A percentile compares a stretch with the other conserved stretches of the same genome.
Evolutionary conservation across 2,329 filamentous ascomycete species (phyloP).

Genomic region (Ophiostoma montium): DNA sequence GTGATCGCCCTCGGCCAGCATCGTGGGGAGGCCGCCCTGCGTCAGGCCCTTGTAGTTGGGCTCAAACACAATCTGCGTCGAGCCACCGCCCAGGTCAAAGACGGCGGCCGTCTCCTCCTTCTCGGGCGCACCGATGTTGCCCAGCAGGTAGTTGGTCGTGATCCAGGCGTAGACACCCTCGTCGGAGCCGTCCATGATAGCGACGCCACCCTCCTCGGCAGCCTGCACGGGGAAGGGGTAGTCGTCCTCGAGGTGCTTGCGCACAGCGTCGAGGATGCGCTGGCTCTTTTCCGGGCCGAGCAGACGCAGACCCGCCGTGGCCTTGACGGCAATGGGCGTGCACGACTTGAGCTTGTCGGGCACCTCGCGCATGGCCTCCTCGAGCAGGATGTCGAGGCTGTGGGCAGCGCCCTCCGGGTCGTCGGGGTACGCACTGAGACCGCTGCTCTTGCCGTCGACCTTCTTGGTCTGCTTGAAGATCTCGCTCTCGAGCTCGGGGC

Average conservation of each 20-base stretch:
- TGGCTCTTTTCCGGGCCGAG: slow-evolving; percentile 69
- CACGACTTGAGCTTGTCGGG: slow-evolving; percentile 84
- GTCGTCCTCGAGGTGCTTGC: slow-evolving; percentile 66
- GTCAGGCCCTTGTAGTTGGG: slow-evolving; percentile 70
- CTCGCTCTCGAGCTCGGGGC: slow-evolving; percentile 88
- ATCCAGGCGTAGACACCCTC: slow-evolving; percentile 99
- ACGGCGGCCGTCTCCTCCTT: slow-evolving; percentile 82
- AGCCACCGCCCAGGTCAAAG: slow-evolving; percentile 92
- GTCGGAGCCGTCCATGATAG: slow-evolving; percentile 94
- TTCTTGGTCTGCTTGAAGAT: slow-evolving; percentile 89
- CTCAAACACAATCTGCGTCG: slow-evolving; percentile 97
- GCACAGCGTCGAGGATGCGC: slow-evolving; percentile 74
- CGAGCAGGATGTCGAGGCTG: slow-evolving; percentile 77
- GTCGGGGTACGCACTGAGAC: slow-evolving; percentile 70
- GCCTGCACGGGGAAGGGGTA: slow-evolving; percentile 94
- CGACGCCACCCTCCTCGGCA: slow-evolving; percentile 69
- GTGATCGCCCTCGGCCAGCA: slow-evolving; percentile 80
- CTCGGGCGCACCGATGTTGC: slow-evolving; percentile 90
- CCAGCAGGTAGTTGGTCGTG: slow-evolving; percentile 94
- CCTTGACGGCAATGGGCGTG: slow-evolving; percentile 92
- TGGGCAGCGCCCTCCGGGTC: slow-evolving; percentile 80
- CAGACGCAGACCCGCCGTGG: slow-evolving; percentile 83
- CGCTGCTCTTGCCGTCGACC: slow-evolving; percentile 50
- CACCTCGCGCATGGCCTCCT: slow-evolving; percentile 70
- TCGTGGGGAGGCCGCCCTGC: slow-evolving; percentile 69